Evolutionary conservation across 306 rosid species (phyloP), one percentile per base, ranked within the genome.

Genomic region (Sicyos edulis): DNA sequence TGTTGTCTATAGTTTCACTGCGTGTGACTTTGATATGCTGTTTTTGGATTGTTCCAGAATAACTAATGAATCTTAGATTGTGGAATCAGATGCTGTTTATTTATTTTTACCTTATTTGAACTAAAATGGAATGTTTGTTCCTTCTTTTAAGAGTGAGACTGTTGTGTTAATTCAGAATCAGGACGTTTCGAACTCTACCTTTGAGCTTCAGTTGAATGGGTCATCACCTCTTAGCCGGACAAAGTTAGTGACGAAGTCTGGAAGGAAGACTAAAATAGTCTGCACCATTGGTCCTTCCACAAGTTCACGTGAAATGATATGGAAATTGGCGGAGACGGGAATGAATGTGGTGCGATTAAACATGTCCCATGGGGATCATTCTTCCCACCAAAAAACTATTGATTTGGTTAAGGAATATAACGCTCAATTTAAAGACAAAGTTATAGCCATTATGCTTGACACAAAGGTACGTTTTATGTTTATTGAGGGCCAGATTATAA

Each of bases 321-420:
- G 96, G 92, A 88, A 86, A 74, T 87, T 93, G 44, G 96, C 97
- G 0, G 83, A 87, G 72, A 20, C 83, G 20, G 97, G 98, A 80
- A 90, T 93, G 98, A 87, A 87, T 60, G 92, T 93, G 51, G 98
- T 95, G 0, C 95, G 98, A 60, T 86, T 93, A 52, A 93, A 90
- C 66, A 93, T 93, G 98, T 93, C 98, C 8, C 98, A 93, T 44
- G 97, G 98, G 61, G 95, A 93, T 78, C 97, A 93, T 75, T 71
- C 88, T 0, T 90, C 97, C 0, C 98, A 93, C 82, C 92, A 87
- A 78, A 87, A 87, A 78, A 88, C 98, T 17, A 86, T 93, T 74
- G 83, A 93, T 78, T 72, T 87, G 69, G 98, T 93, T 13, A 88
- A 83, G 83, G 85, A 93, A 55, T 93, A 88, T 87, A 93, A 93